Base-by-base conservation (phyloP, 108 stramenopile species). In the Thalassiosira profunda region DNA sequence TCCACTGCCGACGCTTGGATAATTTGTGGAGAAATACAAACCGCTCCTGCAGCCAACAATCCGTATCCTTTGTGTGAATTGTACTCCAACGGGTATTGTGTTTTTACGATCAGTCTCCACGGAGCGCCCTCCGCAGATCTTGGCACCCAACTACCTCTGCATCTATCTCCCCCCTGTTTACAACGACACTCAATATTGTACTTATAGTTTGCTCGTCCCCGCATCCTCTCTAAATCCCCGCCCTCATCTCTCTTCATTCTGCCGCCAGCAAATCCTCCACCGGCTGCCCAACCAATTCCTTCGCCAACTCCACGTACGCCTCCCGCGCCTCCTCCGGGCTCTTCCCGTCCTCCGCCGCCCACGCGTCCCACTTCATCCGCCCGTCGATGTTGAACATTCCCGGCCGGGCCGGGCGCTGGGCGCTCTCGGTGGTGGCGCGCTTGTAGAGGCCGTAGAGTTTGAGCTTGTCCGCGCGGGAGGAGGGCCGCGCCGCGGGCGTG, bases 381-480 rank as follows among this genome's bases (percentile, higher is more conserved):
- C 21, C 72, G 36, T 73, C 72, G 2, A 73, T 28, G 37, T 63
- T 45, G 25, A 73, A 73, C 21, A 73, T 63, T 17, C 72, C 72
- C 7, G 72, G 72, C 21, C 72, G 14, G 6, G 33, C 33, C 8
- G 69, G 58, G 31, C 72, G 17, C 2, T 35, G 26, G 26, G 28
- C 64, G 9, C 34, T 34, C 14, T 48, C 55, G 54, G 63, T 48
- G 11, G 83, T 80, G 18, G 63, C 83, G 10, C 74, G 48, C 31
- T 84, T 80, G 69, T 66, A 84, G 18, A 74, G 29, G 28, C 74
- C 79, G 41, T 84, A 80, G 15, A 84, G 60, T 10, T 58, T 40
- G n/a, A 79, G 58, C 41, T 69, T 84, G 62, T 74, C 79, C 20
- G 72, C 55, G 18, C 55, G 49, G 3, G 46, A 67, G 56, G 48